These are phyloP conservation scores for Tricholoma furcatifolium DNA, from an alignment of 768 basidiomycete genomes.

Conservation along the genomic window DNA sequence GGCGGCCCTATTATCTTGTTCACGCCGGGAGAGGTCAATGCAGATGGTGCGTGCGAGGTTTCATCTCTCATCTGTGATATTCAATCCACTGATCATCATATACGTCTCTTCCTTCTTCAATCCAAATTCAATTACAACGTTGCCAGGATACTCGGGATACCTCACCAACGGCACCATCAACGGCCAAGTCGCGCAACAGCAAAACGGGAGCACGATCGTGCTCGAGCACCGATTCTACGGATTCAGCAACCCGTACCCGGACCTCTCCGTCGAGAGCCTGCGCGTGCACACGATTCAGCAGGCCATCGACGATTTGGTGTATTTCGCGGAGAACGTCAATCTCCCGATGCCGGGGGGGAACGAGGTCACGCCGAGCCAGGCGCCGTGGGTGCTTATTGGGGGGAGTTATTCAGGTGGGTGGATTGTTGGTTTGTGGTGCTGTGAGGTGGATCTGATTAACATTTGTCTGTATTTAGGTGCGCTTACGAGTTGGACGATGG, in stretches of 20 bases:
- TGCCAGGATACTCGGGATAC: slow-evolving; percentile 47
- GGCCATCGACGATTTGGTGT: slow-evolving; percentile 69
- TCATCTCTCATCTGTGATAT: not conserved
- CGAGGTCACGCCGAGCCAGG: slow-evolving; percentile 49
- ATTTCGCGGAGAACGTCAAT: slow-evolving; percentile 63
- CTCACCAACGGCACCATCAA: slow-evolving; percentile 63
- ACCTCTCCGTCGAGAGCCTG: slow-evolving; percentile 58
- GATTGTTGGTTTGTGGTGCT: not conserved
- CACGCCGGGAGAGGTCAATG: slow-evolving; percentile 67
- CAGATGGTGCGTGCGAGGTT: slow-evolving; percentile 39
- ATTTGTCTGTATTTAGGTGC: slow-evolving; percentile 13
- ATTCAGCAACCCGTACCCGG: slow-evolving; percentile 61
- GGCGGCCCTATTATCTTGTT: slow-evolving; percentile 61
- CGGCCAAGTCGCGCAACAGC: slow-evolving; percentile 61
- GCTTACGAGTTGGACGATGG: slow-evolving; percentile 64
- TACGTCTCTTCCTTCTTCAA: too few species aligned
- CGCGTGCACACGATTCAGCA: slow-evolving; percentile 66
- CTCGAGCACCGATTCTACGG: slow-evolving; percentile 78
- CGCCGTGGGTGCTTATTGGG: slow-evolving; percentile 50
- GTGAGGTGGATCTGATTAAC: not conserved
- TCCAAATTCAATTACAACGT: too few species aligned
- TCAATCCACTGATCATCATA: too few species aligned
- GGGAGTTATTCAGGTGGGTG: slow-evolving; percentile 47
- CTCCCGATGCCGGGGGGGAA: slow-evolving; percentile 68
- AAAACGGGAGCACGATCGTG: slow-evolving; percentile 59